Conservation (phyloP, 1,284 basidiomycete species). For the Macrocystidia cucumis region DNA sequence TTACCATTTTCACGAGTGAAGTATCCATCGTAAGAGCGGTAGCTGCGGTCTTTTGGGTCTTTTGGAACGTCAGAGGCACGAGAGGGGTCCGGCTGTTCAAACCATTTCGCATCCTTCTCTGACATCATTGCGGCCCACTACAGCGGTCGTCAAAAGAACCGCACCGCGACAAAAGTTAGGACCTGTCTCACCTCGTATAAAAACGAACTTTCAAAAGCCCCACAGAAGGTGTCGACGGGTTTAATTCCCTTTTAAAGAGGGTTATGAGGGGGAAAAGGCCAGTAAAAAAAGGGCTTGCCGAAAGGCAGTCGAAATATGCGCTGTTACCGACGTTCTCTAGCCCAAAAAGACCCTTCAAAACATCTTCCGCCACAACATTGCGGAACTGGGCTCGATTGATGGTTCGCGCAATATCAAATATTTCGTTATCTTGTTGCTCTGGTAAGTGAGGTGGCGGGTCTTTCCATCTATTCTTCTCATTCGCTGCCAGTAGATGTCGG, state of each 20-base stretch:
- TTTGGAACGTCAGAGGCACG: background rate
- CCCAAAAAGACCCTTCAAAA: slow-evolving; percentile 2
- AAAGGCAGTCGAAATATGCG: background rate
- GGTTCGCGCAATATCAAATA: slow-evolving; percentile 1
- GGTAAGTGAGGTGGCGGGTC: background rate
- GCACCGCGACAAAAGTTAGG: background rate
- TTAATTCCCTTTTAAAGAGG: background rate
- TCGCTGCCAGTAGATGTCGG: background rate
- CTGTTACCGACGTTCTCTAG: background rate
- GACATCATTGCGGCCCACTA: slow-evolving; percentile 1
- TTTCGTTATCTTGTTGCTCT: background rate
- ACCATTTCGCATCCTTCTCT: background rate
- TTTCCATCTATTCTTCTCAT: slow-evolving; percentile 2
- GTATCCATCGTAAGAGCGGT: background rate
- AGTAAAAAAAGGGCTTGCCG: background rate
- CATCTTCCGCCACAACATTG: slow-evolving; percentile 2
- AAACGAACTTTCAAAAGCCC: background rate
- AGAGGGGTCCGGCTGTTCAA: background rate
- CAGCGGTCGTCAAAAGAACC: background rate
- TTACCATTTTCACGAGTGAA: background rate
- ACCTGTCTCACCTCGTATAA: background rate
- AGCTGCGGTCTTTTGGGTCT: background rate
- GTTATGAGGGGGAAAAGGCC: too few species aligned
- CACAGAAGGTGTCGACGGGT: background rate
- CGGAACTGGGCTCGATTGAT: slow-evolving; percentile 2